phyloP scores from a whole-genome alignment of 345 rosid species.

The Moricandia arvensis region DNA sequence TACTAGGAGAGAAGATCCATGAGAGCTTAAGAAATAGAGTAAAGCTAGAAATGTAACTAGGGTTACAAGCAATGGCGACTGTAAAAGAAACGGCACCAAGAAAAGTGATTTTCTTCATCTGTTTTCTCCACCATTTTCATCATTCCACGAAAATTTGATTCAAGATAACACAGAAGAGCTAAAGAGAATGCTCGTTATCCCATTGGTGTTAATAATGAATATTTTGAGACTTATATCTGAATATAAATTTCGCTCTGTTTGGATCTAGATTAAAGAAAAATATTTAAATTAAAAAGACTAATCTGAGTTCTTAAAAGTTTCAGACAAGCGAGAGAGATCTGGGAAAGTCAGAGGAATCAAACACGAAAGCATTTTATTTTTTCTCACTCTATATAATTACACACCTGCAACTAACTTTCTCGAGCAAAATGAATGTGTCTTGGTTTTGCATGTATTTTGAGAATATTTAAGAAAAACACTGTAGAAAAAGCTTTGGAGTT shows the following conservation, averaged over 20 bases:
- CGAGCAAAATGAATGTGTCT: constrained; percentile 19
- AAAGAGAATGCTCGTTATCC: constrained; percentile 1
- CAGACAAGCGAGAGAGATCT: constrained; percentile 10
- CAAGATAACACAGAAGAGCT: neutral
- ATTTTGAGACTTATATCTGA: neutral
- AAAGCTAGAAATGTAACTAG: neutral
- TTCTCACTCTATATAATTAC: constrained; percentile 4
- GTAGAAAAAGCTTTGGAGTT: constrained; percentile 1
- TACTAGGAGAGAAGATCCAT: constrained; percentile 17
- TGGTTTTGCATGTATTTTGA: constrained; percentile 17
- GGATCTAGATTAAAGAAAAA: too few species aligned
- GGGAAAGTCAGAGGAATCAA: constrained; percentile 26
- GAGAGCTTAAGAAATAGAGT: constrained; percentile 7
- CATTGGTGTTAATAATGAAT: constrained; percentile 10
- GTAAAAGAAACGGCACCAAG: constrained; percentile 24
- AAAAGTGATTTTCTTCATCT: constrained; percentile 24
- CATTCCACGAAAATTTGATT: constrained; percentile 8
- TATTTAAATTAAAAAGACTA: neutral
- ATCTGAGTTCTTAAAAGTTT: constrained; percentile 13
- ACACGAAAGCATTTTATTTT: constrained; percentile 10
- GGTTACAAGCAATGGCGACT: constrained; percentile 16
- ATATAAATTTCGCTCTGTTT: too few species aligned
- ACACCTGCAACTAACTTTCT: constrained; percentile 23
- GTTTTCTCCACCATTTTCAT: constrained; percentile 20
- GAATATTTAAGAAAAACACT: too few species aligned